Percentiles rank a stretch among this genome's conserved stretches.
Evolutionary conservation across 208 protist species (phyloP).

Genomic region (Naegleria lovaniensis): DNA sequence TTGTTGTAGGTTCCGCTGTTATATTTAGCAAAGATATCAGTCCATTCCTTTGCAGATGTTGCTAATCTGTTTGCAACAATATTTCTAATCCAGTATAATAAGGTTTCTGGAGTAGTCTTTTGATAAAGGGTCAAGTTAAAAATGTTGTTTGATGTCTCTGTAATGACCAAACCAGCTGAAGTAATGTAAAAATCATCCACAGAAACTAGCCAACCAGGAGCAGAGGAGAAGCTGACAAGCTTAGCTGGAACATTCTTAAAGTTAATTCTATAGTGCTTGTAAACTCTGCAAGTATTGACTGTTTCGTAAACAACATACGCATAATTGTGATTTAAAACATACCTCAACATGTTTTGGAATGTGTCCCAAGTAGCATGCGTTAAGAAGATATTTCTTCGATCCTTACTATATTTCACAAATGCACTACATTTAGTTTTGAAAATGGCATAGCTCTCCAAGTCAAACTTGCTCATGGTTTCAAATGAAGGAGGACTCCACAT

Average conservation of each 20-base stretch:
- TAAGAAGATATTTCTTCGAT: conserved; percentile 53
- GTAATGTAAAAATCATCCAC: conserved; percentile 82
- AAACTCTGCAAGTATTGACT: conserved; percentile 39
- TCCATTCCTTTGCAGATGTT: conserved; percentile 52
- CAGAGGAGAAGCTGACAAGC: conserved; percentile 59
- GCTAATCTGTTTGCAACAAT: conserved; percentile 61
- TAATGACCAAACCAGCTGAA: conserved; percentile 50
- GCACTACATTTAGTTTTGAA: conserved; percentile 47
- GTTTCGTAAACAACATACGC: conserved; percentile 21
- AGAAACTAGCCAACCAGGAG: conserved; percentile 60
- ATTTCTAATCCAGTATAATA: conserved; percentile 57
- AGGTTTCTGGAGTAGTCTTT: conserved; percentile 43
- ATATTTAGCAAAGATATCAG: conserved; percentile 53
- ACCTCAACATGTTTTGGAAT: conserved; percentile 32
- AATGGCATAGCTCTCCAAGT: not conserved
- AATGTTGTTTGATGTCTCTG: conserved; percentile 61
- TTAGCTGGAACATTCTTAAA: conserved; percentile 30
- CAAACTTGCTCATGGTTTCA: not conserved
- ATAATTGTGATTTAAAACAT: not conserved
- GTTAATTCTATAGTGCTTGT: conserved; percentile 59
- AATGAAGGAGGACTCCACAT: not conserved
- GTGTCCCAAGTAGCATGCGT: conserved; percentile 53
- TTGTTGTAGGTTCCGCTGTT: conserved; percentile 85
- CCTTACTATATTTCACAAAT: conserved; percentile 50
- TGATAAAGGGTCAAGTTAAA: conserved; percentile 48